A percentile compares a stretch with the other conserved stretches of the same genome.
Evolutionary conservation across 768 basidiomycete genomes (phyloP).

Genomic region (Leccinum olivaceopallidum): DNA sequence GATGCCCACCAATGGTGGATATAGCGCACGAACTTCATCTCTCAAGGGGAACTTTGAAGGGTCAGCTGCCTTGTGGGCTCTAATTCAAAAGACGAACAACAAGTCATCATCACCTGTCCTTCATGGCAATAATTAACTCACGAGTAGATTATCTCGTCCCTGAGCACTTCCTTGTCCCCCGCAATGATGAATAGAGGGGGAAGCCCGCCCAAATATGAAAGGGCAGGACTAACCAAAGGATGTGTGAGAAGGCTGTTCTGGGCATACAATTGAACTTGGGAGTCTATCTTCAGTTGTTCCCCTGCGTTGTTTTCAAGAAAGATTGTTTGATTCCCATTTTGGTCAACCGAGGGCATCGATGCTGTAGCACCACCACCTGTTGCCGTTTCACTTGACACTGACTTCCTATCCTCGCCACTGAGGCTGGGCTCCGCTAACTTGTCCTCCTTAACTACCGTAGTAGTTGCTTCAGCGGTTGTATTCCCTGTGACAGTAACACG

Average conservation of each 20-base stretch:
- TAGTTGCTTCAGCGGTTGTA: constrained; percentile 2
- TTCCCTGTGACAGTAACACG: constrained; percentile 31
- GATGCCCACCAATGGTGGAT: constrained; percentile 57
- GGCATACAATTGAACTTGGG: constrained; percentile 86
- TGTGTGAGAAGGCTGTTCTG: constrained; percentile 76
- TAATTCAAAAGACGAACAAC: constrained; percentile 27
- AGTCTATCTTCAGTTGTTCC: constrained; percentile 51
- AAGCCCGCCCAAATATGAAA: constrained; percentile 86
- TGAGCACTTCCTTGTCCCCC: constrained; percentile 86
- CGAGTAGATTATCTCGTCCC: constrained; percentile 91
- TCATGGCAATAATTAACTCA: constrained; percentile 36
- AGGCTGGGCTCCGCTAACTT: constrained; percentile 11
- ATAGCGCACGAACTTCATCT: constrained; percentile 48
- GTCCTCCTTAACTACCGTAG: constrained; percentile 7
- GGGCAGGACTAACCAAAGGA: constrained; percentile 80
- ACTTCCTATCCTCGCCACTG: constrained; percentile 6
- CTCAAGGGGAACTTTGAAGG: constrained; percentile 65
- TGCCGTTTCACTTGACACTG: constrained; percentile 33
- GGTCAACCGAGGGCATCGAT: constrained; percentile 40
- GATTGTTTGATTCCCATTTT: constrained; percentile 45
- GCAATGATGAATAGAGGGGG: constrained; percentile 85
- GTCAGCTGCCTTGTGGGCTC: constrained; percentile 89
- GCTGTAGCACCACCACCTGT: constrained; percentile 52
- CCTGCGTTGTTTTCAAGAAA: constrained; percentile 47
- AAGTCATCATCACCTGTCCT: background rate